A percentile compares a stretch with the other conserved stretches of the same genome.
These are phyloP conservation scores for Reutealis trisperma DNA, from an alignment of 345 rosid genomes.

Conservation along the genomic window DNA sequence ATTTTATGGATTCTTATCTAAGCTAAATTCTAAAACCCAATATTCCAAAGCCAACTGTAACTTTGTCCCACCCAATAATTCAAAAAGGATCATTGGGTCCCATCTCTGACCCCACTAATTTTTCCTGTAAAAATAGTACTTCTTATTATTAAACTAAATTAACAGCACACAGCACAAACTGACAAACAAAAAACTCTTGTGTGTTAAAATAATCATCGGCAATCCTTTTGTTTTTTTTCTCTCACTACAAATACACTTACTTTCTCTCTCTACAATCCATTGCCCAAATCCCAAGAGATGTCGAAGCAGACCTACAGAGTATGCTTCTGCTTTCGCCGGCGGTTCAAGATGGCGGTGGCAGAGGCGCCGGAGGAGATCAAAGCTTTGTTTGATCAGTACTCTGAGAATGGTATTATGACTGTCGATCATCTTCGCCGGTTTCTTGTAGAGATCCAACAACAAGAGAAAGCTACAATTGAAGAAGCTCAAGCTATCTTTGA, in stretches of 20 bases:
- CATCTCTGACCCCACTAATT: neutral
- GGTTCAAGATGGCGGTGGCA: slow-evolving; percentile 69
- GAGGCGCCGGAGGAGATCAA: slow-evolving; percentile 79
- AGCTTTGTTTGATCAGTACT: slow-evolving; percentile 45
- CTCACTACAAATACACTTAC: too few species aligned
- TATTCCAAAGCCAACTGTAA: neutral
- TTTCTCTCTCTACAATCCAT: neutral
- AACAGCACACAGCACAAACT: too few species aligned
- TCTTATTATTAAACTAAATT: too few species aligned
- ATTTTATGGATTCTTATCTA: neutral
- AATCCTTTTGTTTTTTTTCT: too few species aligned
- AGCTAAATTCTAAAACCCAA: too few species aligned
- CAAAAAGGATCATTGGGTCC: neutral
- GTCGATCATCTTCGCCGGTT: slow-evolving; percentile 58
- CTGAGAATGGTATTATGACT: slow-evolving; percentile 49
- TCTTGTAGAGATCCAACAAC: slow-evolving; percentile 57
- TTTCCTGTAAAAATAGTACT: neutral
- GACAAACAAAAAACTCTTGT: too few species aligned
- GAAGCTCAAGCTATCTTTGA: slow-evolving; percentile 65
- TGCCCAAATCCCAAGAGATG: slow-evolving; percentile 38
- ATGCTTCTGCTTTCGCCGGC: slow-evolving; percentile 74
- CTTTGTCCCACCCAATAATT: neutral
- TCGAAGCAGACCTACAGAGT: slow-evolving; percentile 73
- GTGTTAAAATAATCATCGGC: too few species aligned
- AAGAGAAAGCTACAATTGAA: slow-evolving; percentile 35